These are phyloP conservation scores for Aspergillus sp. DNA, from an alignment of 2,329 filamentous ascomycete species.

Conservation along the genomic window DNA sequence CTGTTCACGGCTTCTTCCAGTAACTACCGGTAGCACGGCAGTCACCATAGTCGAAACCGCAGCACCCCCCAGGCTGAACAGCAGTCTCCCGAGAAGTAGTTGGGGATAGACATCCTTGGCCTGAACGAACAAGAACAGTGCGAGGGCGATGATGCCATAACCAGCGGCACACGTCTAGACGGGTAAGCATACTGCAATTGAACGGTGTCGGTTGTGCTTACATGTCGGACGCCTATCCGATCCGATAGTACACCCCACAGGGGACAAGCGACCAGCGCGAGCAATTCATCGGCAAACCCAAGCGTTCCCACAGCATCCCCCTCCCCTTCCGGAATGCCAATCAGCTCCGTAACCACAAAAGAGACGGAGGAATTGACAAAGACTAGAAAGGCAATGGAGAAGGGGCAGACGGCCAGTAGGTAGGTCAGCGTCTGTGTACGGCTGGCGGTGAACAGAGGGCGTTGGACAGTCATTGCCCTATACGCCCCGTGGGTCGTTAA, in stretches of 20 bases:
- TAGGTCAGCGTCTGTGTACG: conserved; percentile 59
- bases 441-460: conserved; percentile 55
- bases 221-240: conserved; percentile 48
- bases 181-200: background rate
- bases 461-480: conserved; percentile 27
- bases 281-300: conserved; percentile 51
- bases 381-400: conserved; percentile 65
- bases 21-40: conserved; percentile 78
- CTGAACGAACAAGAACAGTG: conserved; percentile 79
- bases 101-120: conserved; percentile 85
- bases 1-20: conserved; percentile 35
- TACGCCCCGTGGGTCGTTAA: background rate
- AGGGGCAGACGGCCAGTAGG: conserved; percentile 61
- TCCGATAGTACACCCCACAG: conserved; percentile 52
- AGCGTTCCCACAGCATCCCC: conserved; percentile 60
- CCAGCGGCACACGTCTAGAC: conserved; percentile 62
- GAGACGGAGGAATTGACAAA: conserved; percentile 65
- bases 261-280: conserved; percentile 49
- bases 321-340: conserved; percentile 55
- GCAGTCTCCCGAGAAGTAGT: conserved; percentile 75
- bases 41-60: conserved; percentile 98
- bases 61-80: conserved; percentile 90
- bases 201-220: conserved; percentile 24
- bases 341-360: conserved; percentile 64
- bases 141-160: conserved; percentile 75